Conservation (phyloP, 495 filamentous ascomycete genomes). For the Cryomyces antarcticus region DNA sequence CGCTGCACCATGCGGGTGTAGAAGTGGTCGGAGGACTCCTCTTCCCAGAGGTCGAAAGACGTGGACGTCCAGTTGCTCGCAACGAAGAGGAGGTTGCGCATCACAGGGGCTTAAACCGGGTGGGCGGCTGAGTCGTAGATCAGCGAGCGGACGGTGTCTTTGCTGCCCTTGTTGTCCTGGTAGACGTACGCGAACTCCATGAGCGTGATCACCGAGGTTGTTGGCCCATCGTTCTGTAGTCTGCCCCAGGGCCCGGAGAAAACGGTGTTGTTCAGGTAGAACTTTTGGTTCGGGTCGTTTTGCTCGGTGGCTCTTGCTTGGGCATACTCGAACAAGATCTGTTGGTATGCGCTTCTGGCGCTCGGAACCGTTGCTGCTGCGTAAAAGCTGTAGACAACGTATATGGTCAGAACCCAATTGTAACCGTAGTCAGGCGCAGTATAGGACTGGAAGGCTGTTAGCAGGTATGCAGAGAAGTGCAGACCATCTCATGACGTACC, state of each 20-base stretch:
- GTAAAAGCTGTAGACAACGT: slow-evolving; percentile 10
- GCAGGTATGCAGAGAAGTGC: slow-evolving; percentile 9
- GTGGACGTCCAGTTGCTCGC: slow-evolving; percentile 9
- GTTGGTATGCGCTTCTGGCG: slow-evolving; percentile 5
- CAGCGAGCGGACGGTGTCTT: slow-evolving; percentile 6
- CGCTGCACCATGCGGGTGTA: slow-evolving; percentile 14
- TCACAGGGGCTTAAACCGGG: slow-evolving; percentile 6
- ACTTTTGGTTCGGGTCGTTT: slow-evolving; percentile 10
- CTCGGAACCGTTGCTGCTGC: slow-evolving; percentile 4
- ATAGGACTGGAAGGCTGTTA: no score
- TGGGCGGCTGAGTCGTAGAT: slow-evolving; percentile 8
- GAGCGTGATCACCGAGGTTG: slow-evolving; percentile 10
- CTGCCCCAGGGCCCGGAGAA: slow-evolving; percentile 12
- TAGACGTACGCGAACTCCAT: slow-evolving; percentile 12
- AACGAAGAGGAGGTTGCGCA: slow-evolving; percentile 12
- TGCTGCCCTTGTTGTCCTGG: slow-evolving; percentile 7
- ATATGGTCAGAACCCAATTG: no score
- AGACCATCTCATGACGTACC: slow-evolving; percentile 10
- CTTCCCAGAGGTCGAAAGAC: slow-evolving; percentile 13
- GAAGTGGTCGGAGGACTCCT: slow-evolving; percentile 10
- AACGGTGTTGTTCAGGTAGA: slow-evolving; percentile 11
- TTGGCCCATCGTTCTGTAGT: slow-evolving; percentile 13
- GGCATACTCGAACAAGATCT: slow-evolving; percentile 10
- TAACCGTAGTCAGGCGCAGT: no score
- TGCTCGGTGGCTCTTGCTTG: slow-evolving; percentile 8